Conservation (phyloP, 495 filamentous ascomycete genomes). For the Podospora conica region DNA sequence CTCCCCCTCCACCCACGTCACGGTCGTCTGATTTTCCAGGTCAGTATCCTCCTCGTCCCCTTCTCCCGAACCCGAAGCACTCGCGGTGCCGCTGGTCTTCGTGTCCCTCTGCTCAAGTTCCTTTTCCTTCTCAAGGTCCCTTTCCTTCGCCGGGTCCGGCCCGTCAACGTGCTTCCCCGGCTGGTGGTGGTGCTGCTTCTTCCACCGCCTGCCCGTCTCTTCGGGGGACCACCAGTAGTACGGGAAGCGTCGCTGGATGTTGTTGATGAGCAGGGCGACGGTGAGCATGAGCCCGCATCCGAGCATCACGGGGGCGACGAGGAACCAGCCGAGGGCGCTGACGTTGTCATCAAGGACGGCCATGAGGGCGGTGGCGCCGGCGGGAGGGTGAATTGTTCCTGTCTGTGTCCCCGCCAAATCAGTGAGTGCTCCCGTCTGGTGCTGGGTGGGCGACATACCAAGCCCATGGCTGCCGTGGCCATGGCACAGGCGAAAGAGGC, state of each 20-base stretch:
- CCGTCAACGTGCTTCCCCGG: not conserved
- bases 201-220: slow-evolving; percentile 33
- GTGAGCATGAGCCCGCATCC: slow-evolving; percentile 59
- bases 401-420: slow-evolving; percentile 37
- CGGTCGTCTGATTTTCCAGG: not conserved
- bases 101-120: no score
- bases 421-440: not conserved
- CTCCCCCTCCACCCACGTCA: slow-evolving; percentile 11
- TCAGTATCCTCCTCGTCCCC: not conserved
- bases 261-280: slow-evolving; percentile 66
- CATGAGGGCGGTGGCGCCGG: slow-evolving; percentile 78
- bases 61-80: not conserved
- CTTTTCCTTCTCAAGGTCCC: slow-evolving; percentile 4
- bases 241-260: slow-evolving; percentile 69
- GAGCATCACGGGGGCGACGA: slow-evolving; percentile 62
- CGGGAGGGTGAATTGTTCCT: slow-evolving; percentile 78
- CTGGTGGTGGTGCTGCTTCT: slow-evolving; percentile 1
- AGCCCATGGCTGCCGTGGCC: slow-evolving; percentile 64
- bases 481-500: slow-evolving; percentile 64
- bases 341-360: slow-evolving; percentile 57
- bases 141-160: not conserved
- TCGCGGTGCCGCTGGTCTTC: not conserved
- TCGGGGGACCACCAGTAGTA: slow-evolving; percentile 69
- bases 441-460: slow-evolving; percentile 19
- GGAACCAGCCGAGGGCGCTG: slow-evolving; percentile 61